Percentiles rank a stretch among this genome's conserved stretches.
Evolutionary conservation across 2,329 filamentous ascomycete genomes (phyloP).

Genomic region (Phaeosphaeria sp.): DNA sequence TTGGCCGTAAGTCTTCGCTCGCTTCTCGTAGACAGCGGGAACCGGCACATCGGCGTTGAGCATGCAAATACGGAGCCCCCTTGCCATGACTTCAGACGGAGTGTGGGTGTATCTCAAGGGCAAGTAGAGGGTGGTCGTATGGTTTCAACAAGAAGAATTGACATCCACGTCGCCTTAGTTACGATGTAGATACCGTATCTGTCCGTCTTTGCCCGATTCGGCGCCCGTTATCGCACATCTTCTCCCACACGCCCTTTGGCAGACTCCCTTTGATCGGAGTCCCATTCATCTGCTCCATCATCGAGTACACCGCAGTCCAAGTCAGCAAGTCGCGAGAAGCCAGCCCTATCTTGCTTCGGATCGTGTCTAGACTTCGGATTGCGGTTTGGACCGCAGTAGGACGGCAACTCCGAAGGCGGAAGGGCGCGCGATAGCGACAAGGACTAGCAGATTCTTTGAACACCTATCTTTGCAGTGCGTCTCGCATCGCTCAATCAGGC

Average conservation of each 20-base stretch:
- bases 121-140: too few relatives aligned
- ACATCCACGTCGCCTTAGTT: not conserved
- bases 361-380: not conserved
- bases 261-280: too few relatives aligned
- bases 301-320: too few relatives aligned
- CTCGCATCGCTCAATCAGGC: not conserved
- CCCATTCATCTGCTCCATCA: too few relatives aligned
- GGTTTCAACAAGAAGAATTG: not conserved
- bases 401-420: not conserved
- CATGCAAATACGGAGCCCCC: slow-evolving; percentile 26
- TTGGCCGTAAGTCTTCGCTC: slow-evolving; percentile 33
- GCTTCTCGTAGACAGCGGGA: slow-evolving; percentile 22
- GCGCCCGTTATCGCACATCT: not conserved
- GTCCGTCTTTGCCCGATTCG: not conserved
- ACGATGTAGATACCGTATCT: not conserved
- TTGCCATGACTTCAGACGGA: not conserved
- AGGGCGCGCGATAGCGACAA: not conserved
- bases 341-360: not conserved
- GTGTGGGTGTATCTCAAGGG: not conserved
- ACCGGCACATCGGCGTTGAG: slow-evolving; percentile 43
- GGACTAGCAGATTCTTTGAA: not conserved
- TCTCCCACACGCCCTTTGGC: not conserved
- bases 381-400: not conserved
- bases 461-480: not conserved
- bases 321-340: not conserved